Conservation (phyloP, 2,329 filamentous ascomycete species). For the Calonectria pteridis region DNA sequence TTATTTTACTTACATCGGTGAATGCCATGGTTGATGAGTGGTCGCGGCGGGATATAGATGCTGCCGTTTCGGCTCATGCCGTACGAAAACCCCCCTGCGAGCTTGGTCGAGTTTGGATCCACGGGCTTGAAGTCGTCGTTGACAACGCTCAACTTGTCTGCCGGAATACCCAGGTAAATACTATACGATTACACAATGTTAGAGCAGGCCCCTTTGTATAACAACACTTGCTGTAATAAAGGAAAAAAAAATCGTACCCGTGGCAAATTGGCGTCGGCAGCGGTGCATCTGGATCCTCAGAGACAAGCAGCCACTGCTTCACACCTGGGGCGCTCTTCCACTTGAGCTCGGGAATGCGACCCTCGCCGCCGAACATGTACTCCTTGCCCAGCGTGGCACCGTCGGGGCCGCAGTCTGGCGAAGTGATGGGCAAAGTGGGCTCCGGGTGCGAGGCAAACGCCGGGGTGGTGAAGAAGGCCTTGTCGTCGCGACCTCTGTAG, state of each 20-base stretch:
- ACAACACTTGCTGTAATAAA: too few species aligned
- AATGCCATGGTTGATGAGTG: conserved; percentile 62
- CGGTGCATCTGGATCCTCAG: conserved; percentile 62
- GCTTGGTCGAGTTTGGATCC: conserved; percentile 41
- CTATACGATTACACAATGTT: conserved; percentile 24
- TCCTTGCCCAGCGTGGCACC: conserved; percentile 51
- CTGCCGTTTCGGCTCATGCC: conserved; percentile 55
- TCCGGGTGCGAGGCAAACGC: conserved; percentile 50
- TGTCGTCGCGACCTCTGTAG: conserved; percentile 53
- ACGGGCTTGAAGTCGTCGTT: conserved; percentile 53
- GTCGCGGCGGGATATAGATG: conserved; percentile 60
- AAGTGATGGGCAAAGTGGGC: conserved; percentile 54
- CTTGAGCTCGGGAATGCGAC: conserved; percentile 54
- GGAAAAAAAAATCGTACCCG: conserved; percentile 49
- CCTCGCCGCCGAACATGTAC: conserved; percentile 55
- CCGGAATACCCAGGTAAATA: conserved; percentile 41
- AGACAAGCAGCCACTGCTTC: conserved; percentile 60
- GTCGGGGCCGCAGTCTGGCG: conserved; percentile 55
- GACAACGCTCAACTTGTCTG: conserved; percentile 32
- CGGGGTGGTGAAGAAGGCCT: conserved; percentile 52
- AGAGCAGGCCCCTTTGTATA: background rate
- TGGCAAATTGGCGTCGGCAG: conserved; percentile 59
- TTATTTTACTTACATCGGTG: conserved; percentile 58
- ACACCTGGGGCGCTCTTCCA: conserved; percentile 54
- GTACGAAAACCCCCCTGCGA: conserved; percentile 61